Base-by-base conservation (phyloP, 2,329 filamentous ascomycete species). In the Epichloe sylvatica region DNA sequence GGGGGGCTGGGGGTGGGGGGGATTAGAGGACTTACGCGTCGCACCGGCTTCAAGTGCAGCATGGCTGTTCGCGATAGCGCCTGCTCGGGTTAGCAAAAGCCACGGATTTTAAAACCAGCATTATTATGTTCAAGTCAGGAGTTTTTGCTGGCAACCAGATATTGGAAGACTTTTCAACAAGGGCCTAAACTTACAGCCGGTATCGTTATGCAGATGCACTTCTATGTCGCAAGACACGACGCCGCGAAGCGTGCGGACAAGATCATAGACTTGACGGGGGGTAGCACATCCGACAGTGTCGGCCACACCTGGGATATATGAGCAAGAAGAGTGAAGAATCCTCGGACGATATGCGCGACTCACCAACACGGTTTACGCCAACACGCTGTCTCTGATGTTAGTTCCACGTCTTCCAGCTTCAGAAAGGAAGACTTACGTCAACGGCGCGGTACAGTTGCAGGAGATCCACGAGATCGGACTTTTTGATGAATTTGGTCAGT, bases 221-320 rank as follows among this genome's bases (percentile, higher is more conserved):
- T 92, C 86, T 55, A 91, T 91, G 59, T 91, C 85, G 66, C 84
- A 89, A 23, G 51, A 51, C 30, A 60, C 58, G 12, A 56, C 58
- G 19, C 59, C 56, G 40, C 88, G 77, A 45, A 94, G 77, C 13
- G 88, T 92, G 62, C 87, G 75, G 55, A 94, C 82, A 33, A 94
- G 76, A 64, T 94, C 85, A 68, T 91, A 94, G 51, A 94, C 89
- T 71, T 94, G 86, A 63, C 88, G 76, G 50, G 23, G 89, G 35
- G 80, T 81, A 51, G 86, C 86, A 60, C 85, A 88, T 53, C 86
- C 86, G 87, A 95, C 89, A 11, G 89, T 96, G 66, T 96, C 90
- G 46, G 90, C 90, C 64, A 96, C 89, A 71, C 45, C 45, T 46
- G 45, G 11, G 35, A 46, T n/a, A 13, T 19, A 11, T 46, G 23